These are phyloP conservation scores for Pseudonitzschia pungens DNA, from an alignment of 108 stramenopile species.

Conservation along the genomic window DNA sequence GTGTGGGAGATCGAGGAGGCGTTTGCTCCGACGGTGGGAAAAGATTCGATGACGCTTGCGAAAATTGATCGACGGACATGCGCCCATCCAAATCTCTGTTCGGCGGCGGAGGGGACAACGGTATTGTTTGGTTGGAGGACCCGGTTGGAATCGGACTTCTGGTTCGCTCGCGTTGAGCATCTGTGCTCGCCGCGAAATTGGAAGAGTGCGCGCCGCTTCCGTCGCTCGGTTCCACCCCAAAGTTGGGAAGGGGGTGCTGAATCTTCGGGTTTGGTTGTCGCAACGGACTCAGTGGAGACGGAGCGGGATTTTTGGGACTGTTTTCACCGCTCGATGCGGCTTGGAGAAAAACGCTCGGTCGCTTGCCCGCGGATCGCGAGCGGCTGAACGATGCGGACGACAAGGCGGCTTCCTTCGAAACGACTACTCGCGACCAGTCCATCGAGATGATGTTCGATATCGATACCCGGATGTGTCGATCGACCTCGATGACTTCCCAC, in stretches of 20 bases:
- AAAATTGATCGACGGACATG: background rate
- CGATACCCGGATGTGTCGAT: conserved; percentile 63
- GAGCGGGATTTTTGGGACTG: conserved; percentile 32
- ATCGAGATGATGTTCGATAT: conserved; percentile 64
- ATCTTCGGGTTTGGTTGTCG: conserved; percentile 33
- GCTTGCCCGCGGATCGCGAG: conserved; percentile 10
- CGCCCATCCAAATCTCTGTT: conserved; percentile 18
- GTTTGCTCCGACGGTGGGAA: conserved; percentile 20
- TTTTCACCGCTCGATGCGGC: conserved; percentile 29
- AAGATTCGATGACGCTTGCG: conserved; percentile 22
- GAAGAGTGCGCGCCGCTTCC: background rate
- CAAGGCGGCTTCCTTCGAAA: conserved; percentile 26
- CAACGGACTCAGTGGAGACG: conserved; percentile 37
- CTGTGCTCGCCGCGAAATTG: background rate
- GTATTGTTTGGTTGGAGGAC: conserved; percentile 15
- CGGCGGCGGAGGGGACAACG: conserved; percentile 41
- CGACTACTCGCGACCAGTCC: conserved; percentile 69
- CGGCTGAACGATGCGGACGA: conserved; percentile 22
- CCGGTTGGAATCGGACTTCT: conserved; percentile 27
- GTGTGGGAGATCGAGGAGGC: conserved; percentile 31
- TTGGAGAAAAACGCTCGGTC: conserved; percentile 13
- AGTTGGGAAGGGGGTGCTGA: conserved; percentile 13
- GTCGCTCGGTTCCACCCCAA: background rate
- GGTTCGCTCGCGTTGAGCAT: conserved; percentile 22
- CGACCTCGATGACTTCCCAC: conserved; percentile 81